Evolutionary conservation across 805 yeast species (phyloP), one percentile per base, ranked within the genome.

Genomic region (Maudiozyma saulgeensis): DNA sequence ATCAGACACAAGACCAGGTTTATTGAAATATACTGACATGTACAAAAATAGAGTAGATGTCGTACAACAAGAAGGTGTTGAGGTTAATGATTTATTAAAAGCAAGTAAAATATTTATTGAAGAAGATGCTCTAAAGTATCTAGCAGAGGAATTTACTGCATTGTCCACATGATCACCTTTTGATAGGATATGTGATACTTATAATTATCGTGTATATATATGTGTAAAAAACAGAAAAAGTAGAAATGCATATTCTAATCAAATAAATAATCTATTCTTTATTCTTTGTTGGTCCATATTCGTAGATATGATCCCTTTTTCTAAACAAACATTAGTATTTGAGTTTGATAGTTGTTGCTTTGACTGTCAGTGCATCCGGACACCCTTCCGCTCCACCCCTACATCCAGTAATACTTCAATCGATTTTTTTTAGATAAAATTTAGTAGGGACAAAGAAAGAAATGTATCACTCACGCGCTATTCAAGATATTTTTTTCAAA

Each of bases 21-120:
- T 88, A 56, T 69, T 82, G 53, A 66, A 73, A 43, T 77, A 88
- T 18, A 77, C 87, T 9, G 78, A 74, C 45, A 61, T 66, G 44
- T 73, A 71, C 57, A 77, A 78, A 52, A 66, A 68, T 31, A 79
- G 76, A 58, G 77, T 86, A 43, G 83, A 76, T 51, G 80, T 89
- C 34, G 68, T 85, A 52, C 78, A 80, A 54, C 82, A 84, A 63
- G 95, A 87, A 60, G 84, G 83, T 21, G 79, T 88, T 37, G 86
- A 84, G 62, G 91, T 90, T 18, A 80, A 90, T 68, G 96, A 89
- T 63, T 60, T 90, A 46, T 76, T 90, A 53, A 84, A 80, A 68
- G 91, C 96, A 13, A 78, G 84, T 59, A 77, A 87, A 55, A 71
- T 89, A 51, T 79, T 79, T 57, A 77, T 89, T 51, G 96, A 88